Conservation (phyloP, 139 green algal genomes). For the Nannochloris sp. region DNA sequence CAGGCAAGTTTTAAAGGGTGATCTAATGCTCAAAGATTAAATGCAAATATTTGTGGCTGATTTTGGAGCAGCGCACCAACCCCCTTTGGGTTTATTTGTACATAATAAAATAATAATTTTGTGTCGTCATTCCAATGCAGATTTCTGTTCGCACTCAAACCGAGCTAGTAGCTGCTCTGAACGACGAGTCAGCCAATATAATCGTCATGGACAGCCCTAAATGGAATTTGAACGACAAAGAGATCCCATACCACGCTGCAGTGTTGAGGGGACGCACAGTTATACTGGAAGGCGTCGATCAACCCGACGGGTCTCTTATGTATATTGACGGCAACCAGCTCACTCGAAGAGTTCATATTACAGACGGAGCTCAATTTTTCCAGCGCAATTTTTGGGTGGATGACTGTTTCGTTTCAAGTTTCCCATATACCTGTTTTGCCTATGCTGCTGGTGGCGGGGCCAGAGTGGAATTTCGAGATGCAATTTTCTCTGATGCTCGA, state of each 20-base stretch:
- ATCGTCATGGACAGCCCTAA: neutral
- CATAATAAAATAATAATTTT: no score
- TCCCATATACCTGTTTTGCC: neutral
- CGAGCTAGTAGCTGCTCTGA: neutral
- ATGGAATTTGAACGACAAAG: neutral
- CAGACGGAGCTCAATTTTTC: neutral
- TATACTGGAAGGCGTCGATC: neutral
- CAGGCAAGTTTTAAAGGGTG: no score
- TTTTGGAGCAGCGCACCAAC: no score
- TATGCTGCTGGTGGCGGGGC: neutral
- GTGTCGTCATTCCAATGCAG: no score
- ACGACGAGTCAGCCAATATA: neutral
- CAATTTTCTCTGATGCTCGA: neutral
- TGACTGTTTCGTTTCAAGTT: neutral
- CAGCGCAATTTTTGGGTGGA: neutral
- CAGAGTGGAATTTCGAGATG: neutral
- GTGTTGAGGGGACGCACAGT: neutral
- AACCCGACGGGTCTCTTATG: neutral
- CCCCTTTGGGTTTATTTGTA: no score
- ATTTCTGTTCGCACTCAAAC: neutral
- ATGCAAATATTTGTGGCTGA: no score
- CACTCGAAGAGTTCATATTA: neutral
- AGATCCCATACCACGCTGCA: neutral
- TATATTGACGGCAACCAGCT: conserved; percentile 1
- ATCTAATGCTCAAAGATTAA: no score